Conservation (phyloP, 345 rosid genomes). For the Xanthoceras sorbifolium region DNA sequence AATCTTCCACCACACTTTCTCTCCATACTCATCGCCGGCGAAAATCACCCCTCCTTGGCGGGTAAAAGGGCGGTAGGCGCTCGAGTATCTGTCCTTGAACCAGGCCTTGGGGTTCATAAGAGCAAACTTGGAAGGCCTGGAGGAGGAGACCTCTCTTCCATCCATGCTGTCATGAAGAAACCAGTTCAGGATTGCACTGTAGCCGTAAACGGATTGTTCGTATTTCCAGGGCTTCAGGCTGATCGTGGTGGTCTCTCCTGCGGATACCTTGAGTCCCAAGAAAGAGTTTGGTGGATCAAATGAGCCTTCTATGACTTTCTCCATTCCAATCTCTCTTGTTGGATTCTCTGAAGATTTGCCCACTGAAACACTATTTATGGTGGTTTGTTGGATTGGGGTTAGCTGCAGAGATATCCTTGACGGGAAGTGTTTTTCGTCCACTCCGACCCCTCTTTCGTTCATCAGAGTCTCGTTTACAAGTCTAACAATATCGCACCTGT, state of each 20-base stretch:
- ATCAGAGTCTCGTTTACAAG: conserved; percentile 59
- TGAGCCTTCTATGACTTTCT: conserved; percentile 52
- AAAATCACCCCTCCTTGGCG: conserved; percentile 85
- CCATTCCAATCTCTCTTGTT: conserved; percentile 46
- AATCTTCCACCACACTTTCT: conserved; percentile 70
- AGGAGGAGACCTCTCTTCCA: conserved; percentile 81
- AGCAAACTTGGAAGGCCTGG: conserved; percentile 66
- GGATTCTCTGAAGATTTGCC: conserved; percentile 79
- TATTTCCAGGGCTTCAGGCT: conserved; percentile 88
- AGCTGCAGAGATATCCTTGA: conserved; percentile 67
- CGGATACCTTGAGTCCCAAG: conserved; percentile 61
- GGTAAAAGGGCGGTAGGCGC: conserved; percentile 71
- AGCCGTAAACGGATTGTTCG: conserved; percentile 70
- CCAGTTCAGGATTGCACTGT: conserved; percentile 67
- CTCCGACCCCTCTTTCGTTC: conserved; percentile 66
- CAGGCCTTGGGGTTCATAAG: conserved; percentile 70
- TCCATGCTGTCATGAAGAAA: conserved; percentile 78
- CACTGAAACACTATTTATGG: conserved; percentile 72
- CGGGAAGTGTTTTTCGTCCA: conserved; percentile 80
- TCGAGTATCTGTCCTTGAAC: conserved; percentile 76
- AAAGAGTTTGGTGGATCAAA: conserved; percentile 71
- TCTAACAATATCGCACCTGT: conserved; percentile 65
- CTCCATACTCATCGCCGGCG: conserved; percentile 80
- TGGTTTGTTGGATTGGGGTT: conserved; percentile 67
- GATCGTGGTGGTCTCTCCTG: conserved; percentile 54